Evolutionary conservation across 2,329 filamentous ascomycete species (phyloP), one percentile per base, ranked within the genome.

Genomic region (Clarireedia monteithiana): DNA sequence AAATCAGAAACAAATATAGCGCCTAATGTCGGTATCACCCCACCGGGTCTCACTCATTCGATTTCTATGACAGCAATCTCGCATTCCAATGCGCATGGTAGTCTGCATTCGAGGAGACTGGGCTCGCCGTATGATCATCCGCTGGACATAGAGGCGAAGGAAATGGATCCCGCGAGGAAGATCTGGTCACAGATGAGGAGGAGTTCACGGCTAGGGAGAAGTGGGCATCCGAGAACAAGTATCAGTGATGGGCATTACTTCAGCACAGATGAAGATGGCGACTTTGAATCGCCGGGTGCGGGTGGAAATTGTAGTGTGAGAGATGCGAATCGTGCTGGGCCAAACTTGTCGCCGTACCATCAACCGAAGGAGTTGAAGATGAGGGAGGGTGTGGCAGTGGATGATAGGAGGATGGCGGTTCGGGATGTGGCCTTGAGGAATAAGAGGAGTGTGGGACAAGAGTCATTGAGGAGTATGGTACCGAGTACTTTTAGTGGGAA

Each of bases 131-230:
- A 54, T 12, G 52, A 54, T 23, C 52, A 54, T 34, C 52, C 24
- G 30, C 27, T 54, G 17, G 52, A 49, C 27, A 6, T n/a, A 12
- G 24, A 30, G 6, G 52, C 39, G 17, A 26, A 14, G 2, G 64
- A 67, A 5, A 60, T 59, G 23, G 68, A 69, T 51, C 67, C 66
- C 42, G 67, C 67, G 34, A 60, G 66, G 15, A 65, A 66, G 45
- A 69, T 69, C 10, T 69, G 67, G 67, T 62, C 59, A 24, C 60
- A 67, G 42, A 68, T 69, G 64, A 63, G 66, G 23, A 58, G 58
- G 3, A 58, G 39, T 23, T 69, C 66, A n/a, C 61, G 64, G 9
- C 48, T 52, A 10, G 46, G 48, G 17, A 46, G 55, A n/a, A 50
- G 56, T 46, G 58, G 51, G 7, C 57, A 64, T 48, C 52, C 46